These are phyloP conservation scores for Wilcoxina mikolae DNA, from an alignment of 495 filamentous ascomycete genomes.

Conservation along the genomic window DNA sequence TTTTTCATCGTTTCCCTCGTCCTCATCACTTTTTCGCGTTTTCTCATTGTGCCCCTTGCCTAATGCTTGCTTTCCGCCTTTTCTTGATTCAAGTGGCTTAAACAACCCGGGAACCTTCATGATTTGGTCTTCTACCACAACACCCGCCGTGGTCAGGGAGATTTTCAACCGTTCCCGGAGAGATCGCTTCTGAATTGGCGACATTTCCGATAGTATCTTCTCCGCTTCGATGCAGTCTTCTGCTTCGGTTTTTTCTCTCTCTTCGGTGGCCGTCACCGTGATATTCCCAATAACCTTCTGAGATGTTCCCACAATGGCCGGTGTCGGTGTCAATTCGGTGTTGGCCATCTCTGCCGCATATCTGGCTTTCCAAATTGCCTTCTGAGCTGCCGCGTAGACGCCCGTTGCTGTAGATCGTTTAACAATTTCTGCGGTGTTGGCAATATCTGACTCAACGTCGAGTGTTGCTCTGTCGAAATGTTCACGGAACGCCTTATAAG, in stretches of 20 bases:
- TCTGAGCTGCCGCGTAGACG: neutral
- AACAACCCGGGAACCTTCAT: constrained; percentile 1
- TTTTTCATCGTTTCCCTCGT: neutral
- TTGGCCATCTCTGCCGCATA: neutral
- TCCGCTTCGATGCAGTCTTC: neutral
- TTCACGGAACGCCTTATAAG: neutral
- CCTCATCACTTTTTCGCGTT: neutral
- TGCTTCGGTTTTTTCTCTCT: neutral
- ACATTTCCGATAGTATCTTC: neutral
- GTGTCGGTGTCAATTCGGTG: neutral
- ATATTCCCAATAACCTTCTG: too few species aligned
- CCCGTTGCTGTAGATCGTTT: neutral
- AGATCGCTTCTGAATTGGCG: neutral
- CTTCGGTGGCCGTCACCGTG: neutral
- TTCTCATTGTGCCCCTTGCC: neutral
- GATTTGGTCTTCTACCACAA: neutral
- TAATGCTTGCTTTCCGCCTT: neutral
- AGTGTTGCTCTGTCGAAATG: neutral
- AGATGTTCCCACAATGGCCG: too few species aligned
- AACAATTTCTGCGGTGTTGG: neutral
- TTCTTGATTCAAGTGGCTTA: neutral
- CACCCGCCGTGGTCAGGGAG: neutral
- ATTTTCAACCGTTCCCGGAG: neutral
- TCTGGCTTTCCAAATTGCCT: neutral
- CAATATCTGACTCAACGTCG: neutral